Percentiles rank a stretch among this genome's conserved stretches.
Conservation (phyloP, 176 grass and related monocot genomes). For the Bolboschoenus planiculmis region DNA sequence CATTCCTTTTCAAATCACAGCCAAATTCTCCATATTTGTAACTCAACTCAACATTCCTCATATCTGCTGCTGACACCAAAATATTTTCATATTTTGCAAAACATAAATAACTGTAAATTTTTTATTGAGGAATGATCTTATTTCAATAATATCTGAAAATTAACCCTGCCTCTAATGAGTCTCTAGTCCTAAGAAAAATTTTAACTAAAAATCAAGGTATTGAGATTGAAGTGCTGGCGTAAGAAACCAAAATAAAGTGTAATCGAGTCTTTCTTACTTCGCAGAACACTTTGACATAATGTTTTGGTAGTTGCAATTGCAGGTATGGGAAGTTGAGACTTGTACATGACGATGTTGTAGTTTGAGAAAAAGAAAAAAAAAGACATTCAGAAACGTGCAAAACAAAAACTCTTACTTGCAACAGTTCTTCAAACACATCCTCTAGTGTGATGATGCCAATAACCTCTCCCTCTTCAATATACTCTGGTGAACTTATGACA, state of each 20-base stretch:
- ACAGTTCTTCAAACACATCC: conserved; percentile 99
- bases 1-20: background rate
- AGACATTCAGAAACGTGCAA: background rate
- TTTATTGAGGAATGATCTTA: background rate
- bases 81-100: background rate
- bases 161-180: background rate
- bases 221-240: background rate
- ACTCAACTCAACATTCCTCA: background rate
- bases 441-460: conserved; percentile 99
- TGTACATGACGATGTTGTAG: background rate
- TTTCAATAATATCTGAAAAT: background rate
- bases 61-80: background rate
- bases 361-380: background rate
- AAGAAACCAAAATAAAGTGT: background rate
- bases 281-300: background rate
- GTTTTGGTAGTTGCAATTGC: background rate
- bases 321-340: background rate
- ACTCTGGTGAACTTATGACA: conserved; percentile 50
- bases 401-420: conserved; percentile 52
- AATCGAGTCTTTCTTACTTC: background rate
- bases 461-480: conserved; percentile 96
- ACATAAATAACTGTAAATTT: background rate
- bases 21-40: background rate
- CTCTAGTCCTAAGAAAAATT: background rate
- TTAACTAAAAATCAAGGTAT: background rate